These are phyloP conservation scores for Pythium aquatile DNA, from an alignment of 352 stramenopile genomes.

Conservation along the genomic window DNA sequence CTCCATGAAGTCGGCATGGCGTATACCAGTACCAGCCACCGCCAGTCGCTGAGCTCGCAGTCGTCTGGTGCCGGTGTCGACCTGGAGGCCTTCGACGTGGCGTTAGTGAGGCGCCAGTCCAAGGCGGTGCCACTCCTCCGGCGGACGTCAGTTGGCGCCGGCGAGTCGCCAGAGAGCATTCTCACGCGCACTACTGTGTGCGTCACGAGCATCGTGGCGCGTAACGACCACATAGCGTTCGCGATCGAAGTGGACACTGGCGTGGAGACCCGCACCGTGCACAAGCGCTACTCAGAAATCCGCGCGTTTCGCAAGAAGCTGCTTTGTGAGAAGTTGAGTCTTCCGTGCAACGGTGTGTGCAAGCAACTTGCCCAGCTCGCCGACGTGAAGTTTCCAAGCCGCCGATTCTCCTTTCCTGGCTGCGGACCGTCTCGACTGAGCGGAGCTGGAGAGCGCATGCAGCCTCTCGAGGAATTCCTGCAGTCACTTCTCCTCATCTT, in stretches of 20 bases:
- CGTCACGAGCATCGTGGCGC: constrained; percentile 44
- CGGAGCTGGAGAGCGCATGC: constrained; percentile 35
- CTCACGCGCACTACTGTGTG: constrained; percentile 29
- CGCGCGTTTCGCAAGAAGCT: constrained; percentile 53
- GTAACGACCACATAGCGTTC: constrained; percentile 48
- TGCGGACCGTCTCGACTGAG: constrained; percentile 27
- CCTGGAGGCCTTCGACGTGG: not conserved
- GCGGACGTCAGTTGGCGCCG: not conserved
- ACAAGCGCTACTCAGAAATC: constrained; percentile 76
- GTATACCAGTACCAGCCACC: not conserved
- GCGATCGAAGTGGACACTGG: constrained; percentile 55
- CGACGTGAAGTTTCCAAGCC: constrained; percentile 55
- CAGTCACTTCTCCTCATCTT: constrained; percentile 53
- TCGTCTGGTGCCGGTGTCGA: not conserved
- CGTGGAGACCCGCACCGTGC: constrained; percentile 46
- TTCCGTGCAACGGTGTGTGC: constrained; percentile 48
- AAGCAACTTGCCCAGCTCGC: constrained; percentile 37
- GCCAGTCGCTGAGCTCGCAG: not conserved
- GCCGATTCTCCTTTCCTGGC: constrained; percentile 23
- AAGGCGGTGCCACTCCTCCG: not conserved
- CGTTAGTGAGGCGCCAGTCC: not conserved
- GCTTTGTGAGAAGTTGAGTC: constrained; percentile 24
- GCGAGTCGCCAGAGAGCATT: constrained; percentile 15
- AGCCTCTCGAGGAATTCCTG: constrained; percentile 51
- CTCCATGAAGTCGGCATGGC: not conserved